phyloP scores from a whole-genome alignment of 2,329 filamentous ascomycete genomes.

The Aspergillus chevalieri region DNA sequence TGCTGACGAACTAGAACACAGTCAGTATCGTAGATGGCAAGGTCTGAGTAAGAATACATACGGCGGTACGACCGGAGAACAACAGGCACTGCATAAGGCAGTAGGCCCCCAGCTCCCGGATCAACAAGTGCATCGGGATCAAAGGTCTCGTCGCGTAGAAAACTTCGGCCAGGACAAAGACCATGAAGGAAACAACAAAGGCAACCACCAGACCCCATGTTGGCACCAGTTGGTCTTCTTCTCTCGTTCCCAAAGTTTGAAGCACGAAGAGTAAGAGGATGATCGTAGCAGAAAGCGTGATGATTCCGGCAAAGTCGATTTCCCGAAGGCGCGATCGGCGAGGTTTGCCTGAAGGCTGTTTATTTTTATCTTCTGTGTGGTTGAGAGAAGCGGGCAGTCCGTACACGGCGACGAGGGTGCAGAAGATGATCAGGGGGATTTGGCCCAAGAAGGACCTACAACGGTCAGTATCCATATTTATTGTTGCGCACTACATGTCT shows the following conservation, averaged over 20 bases:
- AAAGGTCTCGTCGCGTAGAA: slow-evolving; percentile 13
- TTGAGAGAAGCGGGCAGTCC: slow-evolving; percentile 4
- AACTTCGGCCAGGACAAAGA: slow-evolving; percentile 8
- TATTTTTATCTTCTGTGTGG: neutral
- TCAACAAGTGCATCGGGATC: slow-evolving; percentile 12
- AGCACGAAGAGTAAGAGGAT: slow-evolving; percentile 6
- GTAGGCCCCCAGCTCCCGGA: slow-evolving; percentile 4
- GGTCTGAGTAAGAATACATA: slow-evolving; percentile 3
- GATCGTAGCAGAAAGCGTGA: slow-evolving; percentile 4
- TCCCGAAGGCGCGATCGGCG: neutral
- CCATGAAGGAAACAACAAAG: neutral
- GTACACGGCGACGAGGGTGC: slow-evolving; percentile 36
- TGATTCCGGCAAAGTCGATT: slow-evolving; percentile 9
- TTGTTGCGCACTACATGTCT: slow-evolving; percentile 5
- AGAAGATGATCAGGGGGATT: slow-evolving; percentile 49
- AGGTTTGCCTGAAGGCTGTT: neutral
- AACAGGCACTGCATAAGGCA: slow-evolving; percentile 10
- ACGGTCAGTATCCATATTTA: neutral
- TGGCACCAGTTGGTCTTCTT: neutral
- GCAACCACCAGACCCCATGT: neutral
- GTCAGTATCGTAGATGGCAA: neutral
- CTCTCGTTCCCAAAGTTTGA: neutral
- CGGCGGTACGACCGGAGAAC: slow-evolving; percentile 7
- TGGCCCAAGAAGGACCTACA: slow-evolving; percentile 53
- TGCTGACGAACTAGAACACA: slow-evolving; percentile 3